These are phyloP conservation scores for Trichosporon inkin DNA, from an alignment of 1,284 basidiomycete species.

Conservation along the genomic window DNA sequence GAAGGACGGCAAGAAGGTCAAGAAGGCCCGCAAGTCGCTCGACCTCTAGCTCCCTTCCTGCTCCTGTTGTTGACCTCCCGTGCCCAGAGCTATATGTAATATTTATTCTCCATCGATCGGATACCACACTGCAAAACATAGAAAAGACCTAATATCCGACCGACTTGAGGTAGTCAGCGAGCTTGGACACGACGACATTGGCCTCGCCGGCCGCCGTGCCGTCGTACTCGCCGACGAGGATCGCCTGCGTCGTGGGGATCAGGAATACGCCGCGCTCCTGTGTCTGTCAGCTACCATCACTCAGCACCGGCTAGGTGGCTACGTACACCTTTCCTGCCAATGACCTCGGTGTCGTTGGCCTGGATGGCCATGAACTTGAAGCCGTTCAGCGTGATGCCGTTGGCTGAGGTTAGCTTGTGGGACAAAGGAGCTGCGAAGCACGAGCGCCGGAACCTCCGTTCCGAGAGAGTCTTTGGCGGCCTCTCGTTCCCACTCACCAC, in stretches of 20 bases:
- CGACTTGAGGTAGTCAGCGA: slow-evolving; percentile 76
- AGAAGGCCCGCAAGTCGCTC: slow-evolving; percentile 3
- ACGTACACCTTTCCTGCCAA: slow-evolving; percentile 77
- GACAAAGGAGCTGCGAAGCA: slow-evolving; percentile 7
- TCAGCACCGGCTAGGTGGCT: background rate
- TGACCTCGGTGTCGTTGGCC: slow-evolving; percentile 62
- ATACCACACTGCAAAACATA: background rate
- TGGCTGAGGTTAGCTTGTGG: slow-evolving; percentile 41
- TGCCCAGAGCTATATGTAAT: background rate
- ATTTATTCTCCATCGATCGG: background rate
- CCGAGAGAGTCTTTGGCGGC: too few species aligned
- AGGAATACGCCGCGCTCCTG: slow-evolving; percentile 76
- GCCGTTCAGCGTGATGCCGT: slow-evolving; percentile 66
- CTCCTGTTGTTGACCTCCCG: background rate
- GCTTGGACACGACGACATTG: slow-evolving; percentile 64
- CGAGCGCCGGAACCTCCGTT: slow-evolving; percentile 1
- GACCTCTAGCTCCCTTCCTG: background rate
- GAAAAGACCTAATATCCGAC: slow-evolving; percentile 50
- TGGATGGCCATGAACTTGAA: slow-evolving; percentile 76
- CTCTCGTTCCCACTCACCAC: slow-evolving; percentile 41
- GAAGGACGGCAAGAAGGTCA: slow-evolving; percentile 6
- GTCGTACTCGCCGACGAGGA: slow-evolving; percentile 75
- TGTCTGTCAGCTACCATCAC: background rate
- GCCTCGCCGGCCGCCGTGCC: slow-evolving; percentile 62
- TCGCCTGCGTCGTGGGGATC: slow-evolving; percentile 82